phyloP scores from a whole-genome alignment of 352 stramenopile species.

The Globisporangium paddicum region DNA sequence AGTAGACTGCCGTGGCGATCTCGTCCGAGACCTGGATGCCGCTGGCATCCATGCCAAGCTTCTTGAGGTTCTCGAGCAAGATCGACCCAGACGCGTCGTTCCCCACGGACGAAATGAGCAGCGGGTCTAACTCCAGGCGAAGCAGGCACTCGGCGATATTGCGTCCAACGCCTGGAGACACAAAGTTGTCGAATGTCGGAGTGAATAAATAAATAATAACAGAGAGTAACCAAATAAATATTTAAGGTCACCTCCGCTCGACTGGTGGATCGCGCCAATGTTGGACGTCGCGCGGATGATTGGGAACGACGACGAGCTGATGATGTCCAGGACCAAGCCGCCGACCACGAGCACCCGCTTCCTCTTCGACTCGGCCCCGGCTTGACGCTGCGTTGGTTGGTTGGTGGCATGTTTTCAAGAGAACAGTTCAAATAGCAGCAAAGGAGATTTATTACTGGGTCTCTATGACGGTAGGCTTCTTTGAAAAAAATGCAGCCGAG shows the following conservation, averaged over 20 bases:
- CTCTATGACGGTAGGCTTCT: background rate
- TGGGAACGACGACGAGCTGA: conserved; percentile 58
- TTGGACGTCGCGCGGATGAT: conserved; percentile 85
- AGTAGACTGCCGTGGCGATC: conserved; percentile 81
- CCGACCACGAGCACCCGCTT: conserved; percentile 81
- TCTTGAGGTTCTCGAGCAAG: conserved; percentile 65
- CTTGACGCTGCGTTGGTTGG: background rate
- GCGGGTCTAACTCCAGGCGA: conserved; percentile 49
- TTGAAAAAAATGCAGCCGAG: background rate
- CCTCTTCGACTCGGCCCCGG: background rate
- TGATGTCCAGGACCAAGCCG: conserved; percentile 84
- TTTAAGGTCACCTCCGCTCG: conserved; percentile 54
- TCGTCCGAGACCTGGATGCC: conserved; percentile 47
- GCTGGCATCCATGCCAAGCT: conserved; percentile 52
- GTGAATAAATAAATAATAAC: background rate
- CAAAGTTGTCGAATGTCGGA: background rate
- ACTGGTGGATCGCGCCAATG: conserved; percentile 80
- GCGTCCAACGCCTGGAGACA: conserved; percentile 73
- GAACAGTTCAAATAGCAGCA: background rate
- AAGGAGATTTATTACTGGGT: background rate
- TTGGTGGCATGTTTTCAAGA: conserved; percentile 2
- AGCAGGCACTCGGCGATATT: conserved; percentile 90
- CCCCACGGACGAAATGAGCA: conserved; percentile 83
- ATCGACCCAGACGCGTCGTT: conserved; percentile 65
- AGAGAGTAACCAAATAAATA: background rate